Base-by-base conservation (phyloP, 768 basidiomycete species). In the Butyriboletus loyo region DNA sequence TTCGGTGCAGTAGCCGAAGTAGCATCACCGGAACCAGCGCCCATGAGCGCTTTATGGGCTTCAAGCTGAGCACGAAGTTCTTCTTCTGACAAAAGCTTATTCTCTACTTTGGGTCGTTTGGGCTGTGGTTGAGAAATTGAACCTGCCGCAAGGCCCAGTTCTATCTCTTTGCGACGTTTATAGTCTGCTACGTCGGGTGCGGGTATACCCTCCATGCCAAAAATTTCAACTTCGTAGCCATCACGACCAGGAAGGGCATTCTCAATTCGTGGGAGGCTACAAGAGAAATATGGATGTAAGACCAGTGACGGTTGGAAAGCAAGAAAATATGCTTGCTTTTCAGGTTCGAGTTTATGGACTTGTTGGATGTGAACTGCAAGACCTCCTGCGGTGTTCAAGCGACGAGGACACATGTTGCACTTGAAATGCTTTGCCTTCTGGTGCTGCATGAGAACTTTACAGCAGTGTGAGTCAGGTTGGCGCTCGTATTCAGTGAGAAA, bases 341-440 rank as follows among this genome's bases (percentile, higher is more conserved):
- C 96, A 0, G 95, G 89, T 64, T 97, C 95, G n/a, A 97, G 85
- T 69, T 99, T 99, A 72, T 98, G 97, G 0, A 99, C 97, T 68
- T 99, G 97, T 67, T 98, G 95, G 48, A 96, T 91, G 67, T 99
- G 97, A 4, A 98, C 97, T 7, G 94, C 95, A 27, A 99, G 76
- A 69, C 97, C 97, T 61, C 97, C 97, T 4, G 97, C 97, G 3
- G 96, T 98, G 66, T 99, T 98, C 56, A 99, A 75, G 59, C 94
- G 83, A 54, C 97, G 79, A 19, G 97, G 96, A 68, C 96, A 98
- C 80, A 96, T 85, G 54, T 86, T 85, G 65, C 97, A 98, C 71
- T 97, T 97, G 80, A 98, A 99, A 68, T 98, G 96, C 71, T 99
- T 99, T 13, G 97, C 96, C 73, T 98, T 98, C 68, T 99, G 96